phyloP scores from a whole-genome alignment of 2,329 filamentous ascomycete species.

The Verruconis gallopava region DNA sequence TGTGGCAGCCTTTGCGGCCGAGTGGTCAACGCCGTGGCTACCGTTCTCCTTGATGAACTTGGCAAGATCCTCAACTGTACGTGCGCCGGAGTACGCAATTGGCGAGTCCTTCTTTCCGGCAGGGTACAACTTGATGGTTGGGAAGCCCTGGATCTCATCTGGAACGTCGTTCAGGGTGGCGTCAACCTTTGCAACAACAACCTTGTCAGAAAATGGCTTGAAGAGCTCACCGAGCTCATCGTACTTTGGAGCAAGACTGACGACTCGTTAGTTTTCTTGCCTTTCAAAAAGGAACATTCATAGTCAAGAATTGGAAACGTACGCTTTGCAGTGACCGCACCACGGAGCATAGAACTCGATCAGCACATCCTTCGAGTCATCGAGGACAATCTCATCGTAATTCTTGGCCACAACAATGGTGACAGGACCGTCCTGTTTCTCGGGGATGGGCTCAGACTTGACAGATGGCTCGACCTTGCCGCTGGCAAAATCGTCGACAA shows the following conservation, averaged over 20 bases:
- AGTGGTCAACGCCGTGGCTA: constrained; percentile 66
- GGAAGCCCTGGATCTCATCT: constrained; percentile 94
- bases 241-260: constrained; percentile 49
- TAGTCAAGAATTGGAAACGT: too few species aligned
- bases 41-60: constrained; percentile 92
- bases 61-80: constrained; percentile 82
- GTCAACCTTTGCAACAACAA: constrained; percentile 77
- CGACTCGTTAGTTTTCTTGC: too few species aligned
- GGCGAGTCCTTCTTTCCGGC: constrained; percentile 78
- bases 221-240: constrained; percentile 48
- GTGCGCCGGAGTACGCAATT: constrained; percentile 74
- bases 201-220: constrained; percentile 17
- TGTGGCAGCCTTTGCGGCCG: constrained; percentile 30
- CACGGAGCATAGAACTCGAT: constrained; percentile 95
- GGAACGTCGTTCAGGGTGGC: constrained; percentile 93
- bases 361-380: constrained; percentile 92
- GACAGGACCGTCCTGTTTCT: constrained; percentile 83
- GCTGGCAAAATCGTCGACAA: constrained; percentile 71
- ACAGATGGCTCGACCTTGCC: constrained; percentile 92
- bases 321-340: constrained; percentile 59
- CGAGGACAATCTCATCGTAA: constrained; percentile 82
- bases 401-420: constrained; percentile 82
- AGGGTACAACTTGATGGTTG: constrained; percentile 96
- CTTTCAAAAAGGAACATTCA: background rate
- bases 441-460: constrained; percentile 95